Conservation (phyloP, 495 filamentous ascomycete genomes). For the Tuber calosporum region DNA sequence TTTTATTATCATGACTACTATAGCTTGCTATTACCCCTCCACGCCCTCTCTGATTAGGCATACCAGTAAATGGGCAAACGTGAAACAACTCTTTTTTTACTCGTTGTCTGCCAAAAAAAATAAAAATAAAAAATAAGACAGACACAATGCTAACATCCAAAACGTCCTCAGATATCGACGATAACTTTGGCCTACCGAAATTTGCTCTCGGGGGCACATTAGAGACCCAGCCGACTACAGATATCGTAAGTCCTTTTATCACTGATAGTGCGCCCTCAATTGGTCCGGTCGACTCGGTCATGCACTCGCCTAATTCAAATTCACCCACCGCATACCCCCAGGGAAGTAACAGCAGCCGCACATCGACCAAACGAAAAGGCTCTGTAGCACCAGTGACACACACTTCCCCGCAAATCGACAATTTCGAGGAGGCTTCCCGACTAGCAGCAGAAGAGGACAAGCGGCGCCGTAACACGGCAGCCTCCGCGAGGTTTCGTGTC, state of each 20-base stretch:
- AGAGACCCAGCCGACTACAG: conserved; percentile 10
- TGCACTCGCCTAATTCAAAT: conserved; percentile 18
- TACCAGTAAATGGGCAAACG: not conserved
- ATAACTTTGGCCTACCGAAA: conserved; percentile 24
- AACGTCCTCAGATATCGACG: conserved; percentile 28
- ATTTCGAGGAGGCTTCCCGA: conserved; percentile 63
- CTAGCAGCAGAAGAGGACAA: conserved; percentile 96
- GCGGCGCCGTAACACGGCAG: conserved; percentile 90
- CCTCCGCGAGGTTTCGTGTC: conserved; percentile 90
- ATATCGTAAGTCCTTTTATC: conserved; percentile 6
- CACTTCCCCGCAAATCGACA: conserved; percentile 15
- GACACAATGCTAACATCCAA: conserved; percentile 9
- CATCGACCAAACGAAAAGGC: conserved; percentile 29
- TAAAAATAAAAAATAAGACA: not conserved
- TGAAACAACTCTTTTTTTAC: not conserved
- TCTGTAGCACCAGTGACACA: conserved; percentile 17
- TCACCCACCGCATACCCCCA: conserved; percentile 42
- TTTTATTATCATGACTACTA: too few species aligned
- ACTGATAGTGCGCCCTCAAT: conserved; percentile 9
- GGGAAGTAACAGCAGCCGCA: conserved; percentile 33
- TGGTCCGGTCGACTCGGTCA: conserved; percentile 9
- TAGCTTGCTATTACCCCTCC: not conserved
- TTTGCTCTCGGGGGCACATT: conserved; percentile 15
- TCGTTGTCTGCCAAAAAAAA: not conserved
- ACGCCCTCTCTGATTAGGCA: not conserved